phyloP scores from a whole-genome alignment of 2,329 filamentous ascomycete species.

The Lecanicillium sp. region DNA sequence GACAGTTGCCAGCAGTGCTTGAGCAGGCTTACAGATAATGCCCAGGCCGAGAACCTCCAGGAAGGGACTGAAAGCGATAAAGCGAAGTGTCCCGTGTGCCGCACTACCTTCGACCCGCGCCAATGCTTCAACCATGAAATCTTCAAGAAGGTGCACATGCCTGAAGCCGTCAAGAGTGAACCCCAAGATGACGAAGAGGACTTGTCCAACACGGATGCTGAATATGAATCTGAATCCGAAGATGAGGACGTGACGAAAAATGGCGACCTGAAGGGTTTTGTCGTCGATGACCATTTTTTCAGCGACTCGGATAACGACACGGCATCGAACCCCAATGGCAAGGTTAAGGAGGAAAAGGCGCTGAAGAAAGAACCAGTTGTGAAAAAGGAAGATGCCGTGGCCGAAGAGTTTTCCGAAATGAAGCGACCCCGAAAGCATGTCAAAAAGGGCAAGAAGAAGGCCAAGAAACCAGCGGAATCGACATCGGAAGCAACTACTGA shows the following conservation, averaged over 20 bases:
- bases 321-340: slow-evolving; percentile 19
- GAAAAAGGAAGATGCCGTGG: too few relatives aligned
- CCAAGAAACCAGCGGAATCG: slow-evolving; percentile 34
- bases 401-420: background rate
- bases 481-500: slow-evolving; percentile 19
- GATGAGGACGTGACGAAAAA: slow-evolving; percentile 22
- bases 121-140: slow-evolving; percentile 66
- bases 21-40: slow-evolving; percentile 55
- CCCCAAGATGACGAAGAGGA: slow-evolving; percentile 27
- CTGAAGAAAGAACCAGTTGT: slow-evolving; percentile 11
- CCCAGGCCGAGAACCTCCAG: slow-evolving; percentile 44
- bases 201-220: slow-evolving; percentile 16
- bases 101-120: slow-evolving; percentile 55
- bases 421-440: slow-evolving; percentile 11
- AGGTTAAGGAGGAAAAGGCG: slow-evolving; percentile 14
- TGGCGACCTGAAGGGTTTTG: slow-evolving; percentile 27
- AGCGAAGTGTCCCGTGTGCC: slow-evolving; percentile 70
- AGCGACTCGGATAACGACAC: slow-evolving; percentile 28
- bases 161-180: slow-evolving; percentile 34
- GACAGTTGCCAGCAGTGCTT: slow-evolving; percentile 73
- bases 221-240: slow-evolving; percentile 18
- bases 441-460: slow-evolving; percentile 26
- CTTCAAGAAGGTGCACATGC: slow-evolving; percentile 68
- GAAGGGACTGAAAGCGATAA: slow-evolving; percentile 50
- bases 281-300: slow-evolving; percentile 23